phyloP scores from a whole-genome alignment of 225 moss, liverwort and hornwort species.

The Thuidium tamariscinum region DNA sequence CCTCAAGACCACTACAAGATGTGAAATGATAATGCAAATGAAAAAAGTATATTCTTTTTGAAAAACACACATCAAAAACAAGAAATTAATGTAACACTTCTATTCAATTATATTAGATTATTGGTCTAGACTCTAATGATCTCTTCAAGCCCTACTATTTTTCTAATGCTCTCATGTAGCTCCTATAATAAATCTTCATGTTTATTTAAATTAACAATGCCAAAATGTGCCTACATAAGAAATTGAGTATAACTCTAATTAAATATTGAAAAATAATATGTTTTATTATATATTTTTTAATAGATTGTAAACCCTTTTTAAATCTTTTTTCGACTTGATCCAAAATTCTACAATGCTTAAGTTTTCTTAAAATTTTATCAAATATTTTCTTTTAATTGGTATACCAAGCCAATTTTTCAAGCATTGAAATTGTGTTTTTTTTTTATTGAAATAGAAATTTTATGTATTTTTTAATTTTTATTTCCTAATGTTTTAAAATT shows the following conservation, averaged over 20 bases:
- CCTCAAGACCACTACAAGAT: fast-evolving
- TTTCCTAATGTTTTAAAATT: background rate
- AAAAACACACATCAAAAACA: background rate
- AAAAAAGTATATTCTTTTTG: too few relatives aligned
- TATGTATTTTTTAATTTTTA: fast-evolving
- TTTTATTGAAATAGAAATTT: background rate
- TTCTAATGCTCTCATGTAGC: background rate
- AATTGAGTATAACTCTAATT: fast-evolving
- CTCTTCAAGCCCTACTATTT: too few relatives aligned
- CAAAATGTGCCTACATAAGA: background rate
- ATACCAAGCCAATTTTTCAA: fast-evolving
- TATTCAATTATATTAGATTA: background rate
- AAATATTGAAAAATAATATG: too few relatives aligned
- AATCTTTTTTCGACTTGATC: fast-evolving
- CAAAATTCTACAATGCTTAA: background rate
- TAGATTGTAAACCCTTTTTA: background rate
- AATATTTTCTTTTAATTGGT: too few relatives aligned
- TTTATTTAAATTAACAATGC: background rate
- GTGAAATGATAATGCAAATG: background rate
- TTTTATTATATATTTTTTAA: background rate
- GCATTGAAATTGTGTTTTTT: fast-evolving
- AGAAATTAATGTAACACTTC: background rate
- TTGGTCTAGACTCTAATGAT: fast-evolving
- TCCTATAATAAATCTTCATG: background rate
- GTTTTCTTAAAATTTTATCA: background rate